Conservation (phyloP, 768 basidiomycete species). For the Podaxis sp. region DNA sequence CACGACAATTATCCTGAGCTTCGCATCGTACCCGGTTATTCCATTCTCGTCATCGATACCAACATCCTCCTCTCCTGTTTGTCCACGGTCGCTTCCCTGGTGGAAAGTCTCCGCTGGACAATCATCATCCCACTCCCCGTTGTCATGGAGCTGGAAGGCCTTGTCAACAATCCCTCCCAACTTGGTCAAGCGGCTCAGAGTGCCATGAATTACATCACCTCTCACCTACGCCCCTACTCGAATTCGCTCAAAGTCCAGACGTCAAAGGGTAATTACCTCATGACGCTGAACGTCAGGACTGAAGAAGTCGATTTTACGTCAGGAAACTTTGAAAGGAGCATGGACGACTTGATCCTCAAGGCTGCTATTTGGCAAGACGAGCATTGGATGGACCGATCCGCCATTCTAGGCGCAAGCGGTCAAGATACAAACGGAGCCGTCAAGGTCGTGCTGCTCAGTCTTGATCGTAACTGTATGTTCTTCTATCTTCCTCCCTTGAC, state of each 20-base stretch:
- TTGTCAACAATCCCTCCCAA: conserved; percentile 55
- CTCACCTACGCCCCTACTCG: conserved; percentile 71
- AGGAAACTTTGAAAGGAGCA: conserved; percentile 59
- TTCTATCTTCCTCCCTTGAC: conserved; percentile 6
- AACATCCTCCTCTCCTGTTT: conserved; percentile 91
- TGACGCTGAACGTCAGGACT: conserved; percentile 74
- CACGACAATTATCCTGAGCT: conserved; percentile 39
- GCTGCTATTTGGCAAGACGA: conserved; percentile 93
- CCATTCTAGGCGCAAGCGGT: conserved; percentile 52
- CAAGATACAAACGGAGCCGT: conserved; percentile 47
- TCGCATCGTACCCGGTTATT: conserved; percentile 78
- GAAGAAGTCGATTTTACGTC: conserved; percentile 78
- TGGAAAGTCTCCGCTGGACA: conserved; percentile 84
- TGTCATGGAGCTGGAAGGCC: conserved; percentile 96
- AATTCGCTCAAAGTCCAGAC: conserved; percentile 92
- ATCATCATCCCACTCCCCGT: conserved; percentile 91
- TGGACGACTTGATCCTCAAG: conserved; percentile 95
- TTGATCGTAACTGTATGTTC: conserved; percentile 87
- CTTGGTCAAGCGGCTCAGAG: conserved; percentile 74
- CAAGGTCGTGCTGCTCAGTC: conserved; percentile 86
- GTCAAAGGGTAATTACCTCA: conserved; percentile 90
- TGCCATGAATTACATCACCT: conserved; percentile 74
- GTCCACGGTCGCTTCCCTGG: conserved; percentile 63
- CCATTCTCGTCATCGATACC: conserved; percentile 89
- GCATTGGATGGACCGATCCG: conserved; percentile 86